These are phyloP conservation scores for Trichoderma arundinaceum DNA, from an alignment of 2,329 filamentous ascomycete species.

Conservation along the genomic window DNA sequence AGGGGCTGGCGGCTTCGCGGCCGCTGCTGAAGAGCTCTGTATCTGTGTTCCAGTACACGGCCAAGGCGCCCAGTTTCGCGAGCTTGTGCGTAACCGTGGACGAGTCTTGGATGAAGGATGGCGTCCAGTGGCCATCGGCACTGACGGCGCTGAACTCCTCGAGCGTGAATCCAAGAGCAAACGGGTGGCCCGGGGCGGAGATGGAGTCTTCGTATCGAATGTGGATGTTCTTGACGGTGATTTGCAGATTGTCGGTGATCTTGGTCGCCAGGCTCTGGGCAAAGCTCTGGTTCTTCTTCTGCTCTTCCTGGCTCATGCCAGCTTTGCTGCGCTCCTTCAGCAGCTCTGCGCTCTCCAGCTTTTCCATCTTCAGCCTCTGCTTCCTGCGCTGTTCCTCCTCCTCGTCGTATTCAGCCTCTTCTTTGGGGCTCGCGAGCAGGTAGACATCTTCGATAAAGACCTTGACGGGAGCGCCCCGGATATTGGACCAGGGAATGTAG, in stretches of 20 bases:
- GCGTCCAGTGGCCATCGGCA: constrained; percentile 92
- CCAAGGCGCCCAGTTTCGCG: constrained; percentile 84
- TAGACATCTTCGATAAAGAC: constrained; percentile 97
- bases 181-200: constrained; percentile 91
- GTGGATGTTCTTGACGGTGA: constrained; percentile 98
- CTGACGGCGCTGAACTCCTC: constrained; percentile 97
- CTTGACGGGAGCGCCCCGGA: constrained; percentile 91
- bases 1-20: constrained; percentile 61
- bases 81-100: constrained; percentile 88
- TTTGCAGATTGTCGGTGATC: constrained; percentile 97
- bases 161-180: constrained; percentile 88
- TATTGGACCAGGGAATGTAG: constrained; percentile 95
- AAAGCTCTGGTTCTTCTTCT: constrained; percentile 97
- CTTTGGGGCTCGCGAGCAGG: constrained; percentile 90
- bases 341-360: constrained; percentile 93
- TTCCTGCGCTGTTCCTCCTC: constrained; percentile 87
- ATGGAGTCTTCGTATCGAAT: constrained; percentile 98
- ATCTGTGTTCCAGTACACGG: constrained; percentile 98
- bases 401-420: constrained; percentile 90
- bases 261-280: constrained; percentile 93
- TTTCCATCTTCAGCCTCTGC: constrained; percentile 97
- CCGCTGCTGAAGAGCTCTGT: constrained; percentile 81
- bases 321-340: constrained; percentile 91
- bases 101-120: constrained; percentile 92
- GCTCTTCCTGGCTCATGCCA: constrained; percentile 91